Evolutionary conservation across 164 flowering plant species (phyloP).

Genomic region (Pachysandra terminalis): DNA sequence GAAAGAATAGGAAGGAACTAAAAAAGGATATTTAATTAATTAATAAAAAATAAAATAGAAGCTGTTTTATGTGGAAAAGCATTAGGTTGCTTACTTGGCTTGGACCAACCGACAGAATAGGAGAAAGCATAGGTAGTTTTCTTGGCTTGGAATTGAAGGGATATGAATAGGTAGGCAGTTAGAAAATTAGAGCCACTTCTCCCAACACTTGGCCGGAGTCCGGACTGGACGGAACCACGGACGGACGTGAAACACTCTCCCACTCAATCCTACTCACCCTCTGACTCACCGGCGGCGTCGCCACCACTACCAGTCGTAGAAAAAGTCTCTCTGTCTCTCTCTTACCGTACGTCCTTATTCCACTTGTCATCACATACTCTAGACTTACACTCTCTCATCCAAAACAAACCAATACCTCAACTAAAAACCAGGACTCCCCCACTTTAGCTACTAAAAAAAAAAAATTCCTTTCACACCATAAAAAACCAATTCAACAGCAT

Average conservation of each 20-base stretch:
- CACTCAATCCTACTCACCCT: conserved; percentile 16
- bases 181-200: conserved; percentile 19
- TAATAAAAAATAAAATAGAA: no score
- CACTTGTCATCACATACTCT: conserved; percentile 58
- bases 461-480: conserved; percentile 27
- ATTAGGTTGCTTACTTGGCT: background rate
- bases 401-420: conserved; percentile 32
- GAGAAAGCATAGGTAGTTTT: conserved; percentile 38
- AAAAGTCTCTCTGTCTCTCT: conserved; percentile 46
- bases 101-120: conserved; percentile 46
- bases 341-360: conserved; percentile 31
- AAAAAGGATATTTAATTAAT: no score
- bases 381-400: conserved; percentile 23
- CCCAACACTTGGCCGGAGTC: conserved; percentile 4
- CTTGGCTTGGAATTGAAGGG: conserved; percentile 76
- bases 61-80: background rate
- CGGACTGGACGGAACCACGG: conserved; percentile 7
- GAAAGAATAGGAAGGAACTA: no score
- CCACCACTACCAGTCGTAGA: conserved; percentile 32
- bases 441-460: conserved; percentile 8
- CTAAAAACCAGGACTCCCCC: conserved; percentile 42
- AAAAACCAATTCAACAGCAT: conserved; percentile 22
- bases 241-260: conserved; percentile 24
- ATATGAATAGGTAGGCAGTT: conserved; percentile 51
- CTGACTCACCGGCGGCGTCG: conserved; percentile 37